Base-by-base conservation (phyloP, 257 asterid species). In the Cinchona pubescens region DNA sequence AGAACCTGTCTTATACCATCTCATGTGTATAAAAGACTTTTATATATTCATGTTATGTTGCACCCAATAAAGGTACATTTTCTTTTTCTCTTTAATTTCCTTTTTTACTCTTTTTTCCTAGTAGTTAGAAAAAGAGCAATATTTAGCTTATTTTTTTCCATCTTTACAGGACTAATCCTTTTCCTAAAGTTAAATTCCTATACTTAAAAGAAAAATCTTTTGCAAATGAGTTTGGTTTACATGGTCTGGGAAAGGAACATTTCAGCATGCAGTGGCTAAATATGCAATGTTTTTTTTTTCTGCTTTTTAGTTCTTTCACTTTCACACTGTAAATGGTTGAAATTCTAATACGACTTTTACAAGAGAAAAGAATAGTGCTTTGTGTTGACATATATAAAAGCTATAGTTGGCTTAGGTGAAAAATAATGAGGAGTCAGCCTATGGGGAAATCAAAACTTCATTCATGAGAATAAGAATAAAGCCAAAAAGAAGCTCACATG, bases 321-420 rank as follows among this genome's bases (percentile, higher is more conserved):
- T 76, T 81, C 43, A 14, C 35, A 61, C 30, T 14, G 35, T 25
- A 73, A 73, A 77, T 73, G 79, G 62, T 63, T 69, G 70, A 75
- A 75, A 76, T 59, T 76, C 29, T 27, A 73, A 59, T 61, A 34
- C 42, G n/a, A n/a, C n/a, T n/a, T n/a, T 19, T 0, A 72, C 51
- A 45, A 21, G 25, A 34, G 62, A 51, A 65, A 73, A 76, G 49
- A 60, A 18, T 18, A 4, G 59, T 42, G 25, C 48, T 69, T 29
- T 74, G 16, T 61, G 18, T 73, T 53, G 61, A 61, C 71, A 67
- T 27, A 32, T 61, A 61, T 3, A 16, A 63, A 78, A 78, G 78
- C 75, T 60, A 38, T 19, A 42, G 62, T 56, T 51, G 56, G 32
- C 23, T 0, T 6, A 8, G 37, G 37, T 23, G 34, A 43, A 45